Conservation (phyloP, 176 grass and related monocot species). For the Musa schizocarpa region DNA sequence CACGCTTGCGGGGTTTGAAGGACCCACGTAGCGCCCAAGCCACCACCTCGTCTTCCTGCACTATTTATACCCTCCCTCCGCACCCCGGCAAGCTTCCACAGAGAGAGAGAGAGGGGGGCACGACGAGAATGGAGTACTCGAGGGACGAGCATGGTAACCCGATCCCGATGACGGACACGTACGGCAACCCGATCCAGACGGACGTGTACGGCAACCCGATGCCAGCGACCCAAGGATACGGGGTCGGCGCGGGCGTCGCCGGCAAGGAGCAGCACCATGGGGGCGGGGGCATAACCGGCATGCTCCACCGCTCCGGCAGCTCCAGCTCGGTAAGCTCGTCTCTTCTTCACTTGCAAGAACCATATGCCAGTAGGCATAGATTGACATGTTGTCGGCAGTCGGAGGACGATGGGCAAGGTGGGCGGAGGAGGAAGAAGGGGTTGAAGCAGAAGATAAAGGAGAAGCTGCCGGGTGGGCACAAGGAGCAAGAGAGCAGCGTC, state of each 20-base stretch:
- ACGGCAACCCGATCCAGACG: constrained; percentile 7
- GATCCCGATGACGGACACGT: background rate
- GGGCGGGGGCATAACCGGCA: background rate
- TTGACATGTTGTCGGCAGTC: background rate
- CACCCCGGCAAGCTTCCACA: too few species aligned
- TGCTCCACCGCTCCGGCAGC: background rate
- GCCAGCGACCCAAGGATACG: background rate
- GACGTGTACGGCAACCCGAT: constrained; percentile 12
- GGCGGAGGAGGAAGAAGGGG: constrained; percentile 12
- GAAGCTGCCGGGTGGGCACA: background rate
- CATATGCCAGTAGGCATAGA: background rate
- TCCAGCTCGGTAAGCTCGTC: background rate
- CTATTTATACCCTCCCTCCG: background rate
- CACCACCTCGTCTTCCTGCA: background rate
- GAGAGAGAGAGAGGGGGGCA: background rate
- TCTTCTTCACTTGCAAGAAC: background rate
- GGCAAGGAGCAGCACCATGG: background rate
- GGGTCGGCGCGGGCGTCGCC: background rate
- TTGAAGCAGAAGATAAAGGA: constrained; percentile 14
- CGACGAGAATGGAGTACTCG: background rate
- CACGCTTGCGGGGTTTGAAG: background rate
- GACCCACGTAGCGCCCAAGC: background rate
- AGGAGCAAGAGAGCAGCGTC: background rate
- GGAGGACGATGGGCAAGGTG: constrained; percentile 5
- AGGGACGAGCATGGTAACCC: background rate